These are phyloP conservation scores for Brasenia schreberi DNA, from an alignment of 164 flowering plant genomes.

Conservation along the genomic window DNA sequence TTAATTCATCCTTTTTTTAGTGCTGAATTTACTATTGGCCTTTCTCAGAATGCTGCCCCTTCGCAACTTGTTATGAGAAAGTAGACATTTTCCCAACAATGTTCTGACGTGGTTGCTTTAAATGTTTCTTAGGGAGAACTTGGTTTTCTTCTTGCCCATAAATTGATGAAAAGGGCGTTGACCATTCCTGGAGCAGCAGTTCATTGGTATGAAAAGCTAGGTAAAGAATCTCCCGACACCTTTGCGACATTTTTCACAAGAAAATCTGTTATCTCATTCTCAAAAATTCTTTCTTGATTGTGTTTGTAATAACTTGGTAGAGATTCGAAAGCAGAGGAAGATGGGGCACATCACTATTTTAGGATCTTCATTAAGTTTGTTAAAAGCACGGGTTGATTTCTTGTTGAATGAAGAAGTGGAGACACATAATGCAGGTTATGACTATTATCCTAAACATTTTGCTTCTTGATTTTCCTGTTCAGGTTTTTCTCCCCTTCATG, in stretches of 20 bases:
- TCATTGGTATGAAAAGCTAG: slow-evolving; percentile 98
- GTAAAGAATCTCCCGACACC: slow-evolving; percentile 17
- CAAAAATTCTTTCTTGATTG: neutral
- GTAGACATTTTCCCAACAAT: no score
- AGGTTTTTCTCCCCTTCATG: no score
- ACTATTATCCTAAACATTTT: neutral
- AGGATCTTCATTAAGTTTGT: slow-evolving; percentile 56
- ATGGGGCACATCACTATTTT: slow-evolving; percentile 88
- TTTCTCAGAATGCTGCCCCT: no score
- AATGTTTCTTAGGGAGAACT: slow-evolving; percentile 51
- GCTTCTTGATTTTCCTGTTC: neutral
- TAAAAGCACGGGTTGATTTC: slow-evolving; percentile 41
- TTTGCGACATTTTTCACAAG: neutral
- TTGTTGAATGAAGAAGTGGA: slow-evolving; percentile 34
- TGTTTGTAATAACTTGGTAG: slow-evolving; percentile 22
- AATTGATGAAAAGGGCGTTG: slow-evolving; percentile 63
- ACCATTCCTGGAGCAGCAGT: slow-evolving; percentile 55
- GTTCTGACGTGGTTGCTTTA: no score
- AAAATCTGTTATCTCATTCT: neutral
- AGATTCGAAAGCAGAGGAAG: slow-evolving; percentile 79
- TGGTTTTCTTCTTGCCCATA: slow-evolving; percentile 68
- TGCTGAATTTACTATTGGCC: no score
- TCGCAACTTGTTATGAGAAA: no score
- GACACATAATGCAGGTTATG: slow-evolving; percentile 27
- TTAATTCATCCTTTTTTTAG: no score